phyloP scores from a whole-genome alignment of 2,329 filamentous ascomycete species.

The Neonectria faginata region DNA sequence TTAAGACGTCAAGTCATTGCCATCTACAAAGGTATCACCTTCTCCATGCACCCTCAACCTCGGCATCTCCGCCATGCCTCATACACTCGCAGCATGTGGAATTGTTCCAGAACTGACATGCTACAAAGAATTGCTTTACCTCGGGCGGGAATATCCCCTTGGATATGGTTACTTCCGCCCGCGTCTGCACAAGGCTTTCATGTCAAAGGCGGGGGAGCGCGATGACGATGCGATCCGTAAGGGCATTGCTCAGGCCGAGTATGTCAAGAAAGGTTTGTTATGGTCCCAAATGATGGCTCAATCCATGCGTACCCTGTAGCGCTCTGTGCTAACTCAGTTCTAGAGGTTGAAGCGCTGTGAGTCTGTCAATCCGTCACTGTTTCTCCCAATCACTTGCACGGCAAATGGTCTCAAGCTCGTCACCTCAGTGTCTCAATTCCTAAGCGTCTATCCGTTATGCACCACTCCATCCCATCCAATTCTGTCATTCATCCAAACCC shows the following conservation, averaged over 20 bases:
- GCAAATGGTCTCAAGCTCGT: not conserved
- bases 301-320: too few relatives aligned
- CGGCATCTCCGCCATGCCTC: not conserved
- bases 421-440: constrained; percentile 3
- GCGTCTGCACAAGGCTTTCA: constrained; percentile 87
- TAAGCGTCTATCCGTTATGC: constrained; percentile 6
- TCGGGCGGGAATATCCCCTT: constrained; percentile 87
- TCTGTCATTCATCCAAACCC: not conserved
- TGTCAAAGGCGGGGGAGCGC: constrained; percentile 74
- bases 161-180: constrained; percentile 85
- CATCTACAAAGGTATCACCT: constrained; percentile 82
- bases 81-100: not conserved
- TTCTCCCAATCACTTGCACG: not conserved
- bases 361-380: constrained; percentile 52
- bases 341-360: constrained; percentile 93
- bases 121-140: constrained; percentile 78
- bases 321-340: constrained; percentile 14
- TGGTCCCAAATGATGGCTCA: not conserved
- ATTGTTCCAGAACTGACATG: not conserved
- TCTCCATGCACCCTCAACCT: not conserved
- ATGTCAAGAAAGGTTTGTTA: constrained; percentile 84
- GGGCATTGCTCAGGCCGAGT: constrained; percentile 83
- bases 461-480: not conserved
- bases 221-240: constrained; percentile 81
- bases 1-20: constrained; percentile 83